Conservation (phyloP, 192 early-diverging fungal species). For the Backusella sp. region DNA sequence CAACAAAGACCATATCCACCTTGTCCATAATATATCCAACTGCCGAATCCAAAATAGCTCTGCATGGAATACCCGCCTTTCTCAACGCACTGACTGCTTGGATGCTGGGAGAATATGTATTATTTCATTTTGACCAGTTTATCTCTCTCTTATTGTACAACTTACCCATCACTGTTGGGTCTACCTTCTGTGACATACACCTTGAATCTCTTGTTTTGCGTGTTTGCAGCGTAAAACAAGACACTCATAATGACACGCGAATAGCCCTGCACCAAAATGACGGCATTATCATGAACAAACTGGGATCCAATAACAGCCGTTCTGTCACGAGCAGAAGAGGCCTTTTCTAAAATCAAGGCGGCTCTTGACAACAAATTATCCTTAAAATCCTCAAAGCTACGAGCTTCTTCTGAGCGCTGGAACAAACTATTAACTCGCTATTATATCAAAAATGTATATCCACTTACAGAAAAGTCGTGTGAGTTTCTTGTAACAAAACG, state of each 20-base stretch:
- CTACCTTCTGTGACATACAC: conserved; percentile 93
- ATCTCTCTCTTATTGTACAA: background rate
- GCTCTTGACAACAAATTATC: conserved; percentile 66
- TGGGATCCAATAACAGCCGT: conserved; percentile 76
- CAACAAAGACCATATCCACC: conserved; percentile 95
- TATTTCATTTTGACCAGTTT: background rate
- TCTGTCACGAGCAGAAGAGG: conserved; percentile 65
- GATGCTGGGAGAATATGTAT: conserved; percentile 33
- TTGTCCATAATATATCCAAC: conserved; percentile 94
- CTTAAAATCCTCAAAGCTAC: conserved; percentile 65
- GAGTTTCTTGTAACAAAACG: conserved; percentile 63
- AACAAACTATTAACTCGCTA: no score
- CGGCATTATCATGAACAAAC: conserved; percentile 77
- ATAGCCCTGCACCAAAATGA: conserved; percentile 92
- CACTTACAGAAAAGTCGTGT: conserved; percentile 58
- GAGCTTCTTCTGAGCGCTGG: conserved; percentile 16
- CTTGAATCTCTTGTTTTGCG: conserved; percentile 80
- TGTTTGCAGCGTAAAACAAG: conserved; percentile 69
- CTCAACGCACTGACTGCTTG: conserved; percentile 69
- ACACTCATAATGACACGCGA: conserved; percentile 92
- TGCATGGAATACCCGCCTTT: conserved; percentile 74
- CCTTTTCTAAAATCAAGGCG: conserved; percentile 72
- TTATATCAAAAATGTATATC: no score
- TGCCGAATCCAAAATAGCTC: conserved; percentile 86
- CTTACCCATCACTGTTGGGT: conserved; percentile 69